Evolutionary conservation across 257 asterid species (phyloP), one percentile per base, ranked within the genome.

Genomic region (Solanum tacnaense): DNA sequence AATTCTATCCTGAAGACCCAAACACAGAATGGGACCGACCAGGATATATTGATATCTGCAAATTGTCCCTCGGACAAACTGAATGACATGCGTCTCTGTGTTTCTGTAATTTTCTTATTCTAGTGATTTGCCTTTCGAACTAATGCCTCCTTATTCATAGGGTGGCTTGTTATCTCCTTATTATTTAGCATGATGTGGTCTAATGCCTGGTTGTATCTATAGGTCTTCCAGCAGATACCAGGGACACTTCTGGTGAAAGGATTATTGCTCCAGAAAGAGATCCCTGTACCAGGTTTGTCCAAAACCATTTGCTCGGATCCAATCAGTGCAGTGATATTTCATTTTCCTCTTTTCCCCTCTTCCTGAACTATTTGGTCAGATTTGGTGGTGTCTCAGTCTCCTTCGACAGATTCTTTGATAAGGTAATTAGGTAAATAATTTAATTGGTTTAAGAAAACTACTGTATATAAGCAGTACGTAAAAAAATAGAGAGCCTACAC

Each of bases 191-290:
- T 49, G 73, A 23, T 71, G 12, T 62, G 27, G 65, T 23, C 86
- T 87, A 20, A 79, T 60, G 36, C 35, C 86, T 75, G 41, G 18
- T 71, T 75, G 32, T 79, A 36, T 91, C 46, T 89, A 31, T 88
- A 94, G 99, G 96, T 97, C 82, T 97, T 97, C 88, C 96, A 97
- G 94, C 98, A 94, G 89, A 95, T 90, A 82, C 98, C 98, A 23
- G 99, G 98, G 44, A 93, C 97, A 31, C 96, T 97, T 83, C 72
- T 97, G 92, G 92, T 95, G 82, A 93, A 81, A 90, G 98, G 98
- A 87, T 88, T 90, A 62, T 89, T 94, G 92, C 91, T 89, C 83
- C 94, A 94, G 83, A 92, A 86, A 87, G 91, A 89, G 88, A 92
- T 92, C 92, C 87, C 95, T 90, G 25, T 72, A 81, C 88, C 95